These are phyloP conservation scores for Aspergillus fischeri DNA, from an alignment of 2,329 filamentous ascomycete genomes.

Conservation along the genomic window DNA sequence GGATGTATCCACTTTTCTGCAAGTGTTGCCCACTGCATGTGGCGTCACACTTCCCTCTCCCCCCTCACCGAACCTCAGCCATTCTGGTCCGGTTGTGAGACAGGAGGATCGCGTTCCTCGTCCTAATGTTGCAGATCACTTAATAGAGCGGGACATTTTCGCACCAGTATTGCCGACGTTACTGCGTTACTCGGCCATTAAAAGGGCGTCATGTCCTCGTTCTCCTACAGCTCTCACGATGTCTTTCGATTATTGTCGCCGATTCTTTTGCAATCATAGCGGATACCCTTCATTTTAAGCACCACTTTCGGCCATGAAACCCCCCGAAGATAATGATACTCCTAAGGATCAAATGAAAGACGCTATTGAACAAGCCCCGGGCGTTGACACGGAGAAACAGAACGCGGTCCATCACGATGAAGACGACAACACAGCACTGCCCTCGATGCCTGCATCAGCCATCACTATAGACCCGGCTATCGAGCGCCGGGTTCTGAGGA, in stretches of 20 bases:
- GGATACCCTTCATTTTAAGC: background rate
- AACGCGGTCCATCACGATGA: constrained; percentile 20
- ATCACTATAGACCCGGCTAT: constrained; percentile 30
- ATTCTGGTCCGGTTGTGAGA: background rate
- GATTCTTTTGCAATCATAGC: background rate
- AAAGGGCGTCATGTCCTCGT: constrained; percentile 4
- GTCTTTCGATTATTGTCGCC: background rate
- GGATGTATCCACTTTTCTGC: background rate
- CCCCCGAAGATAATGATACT: constrained; percentile 7
- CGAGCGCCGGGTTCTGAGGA: constrained; percentile 34
- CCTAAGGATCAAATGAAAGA: constrained; percentile 10
- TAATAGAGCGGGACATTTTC: constrained; percentile 8
- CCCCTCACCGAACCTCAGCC: background rate
- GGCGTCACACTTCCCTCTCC: background rate
- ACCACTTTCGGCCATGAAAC: constrained; percentile 7
- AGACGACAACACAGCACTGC: constrained; percentile 10
- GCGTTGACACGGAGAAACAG: constrained; percentile 27
- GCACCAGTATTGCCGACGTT: constrained; percentile 6
- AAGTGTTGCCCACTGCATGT: background rate
- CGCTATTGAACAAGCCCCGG: constrained; percentile 17
- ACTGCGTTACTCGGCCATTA: background rate
- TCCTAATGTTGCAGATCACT: constrained; percentile 16
- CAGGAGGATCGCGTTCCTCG: background rate
- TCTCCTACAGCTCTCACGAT: background rate
- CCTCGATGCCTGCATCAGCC: constrained; percentile 10